phyloP scores from a whole-genome alignment of 345 rosid species.

The Eucalyptus melliodora region DNA sequence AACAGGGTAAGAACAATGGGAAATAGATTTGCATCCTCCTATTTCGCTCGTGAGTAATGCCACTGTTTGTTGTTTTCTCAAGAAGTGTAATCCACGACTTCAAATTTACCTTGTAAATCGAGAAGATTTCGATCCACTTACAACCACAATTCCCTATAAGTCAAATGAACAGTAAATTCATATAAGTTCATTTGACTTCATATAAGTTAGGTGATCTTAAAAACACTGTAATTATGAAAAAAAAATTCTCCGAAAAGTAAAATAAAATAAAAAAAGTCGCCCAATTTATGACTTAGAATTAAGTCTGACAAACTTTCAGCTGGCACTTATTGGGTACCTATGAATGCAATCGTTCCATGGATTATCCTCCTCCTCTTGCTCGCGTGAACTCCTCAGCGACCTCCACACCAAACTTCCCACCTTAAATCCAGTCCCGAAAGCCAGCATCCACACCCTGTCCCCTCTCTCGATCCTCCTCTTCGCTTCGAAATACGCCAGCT shows the following conservation, averaged over 20 bases:
- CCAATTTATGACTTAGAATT: not conserved
- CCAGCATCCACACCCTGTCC: constrained; percentile 5
- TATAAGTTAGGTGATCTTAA: not conserved
- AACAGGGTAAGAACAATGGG: not conserved
- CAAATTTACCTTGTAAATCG: not conserved
- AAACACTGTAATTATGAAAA: not conserved
- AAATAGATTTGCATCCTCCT: not conserved
- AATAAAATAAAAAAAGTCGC: not conserved
- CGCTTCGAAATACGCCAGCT: constrained; percentile 6
- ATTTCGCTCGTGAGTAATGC: not conserved
- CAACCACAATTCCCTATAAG: not conserved
- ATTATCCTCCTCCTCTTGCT: not conserved
- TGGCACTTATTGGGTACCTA: not conserved
- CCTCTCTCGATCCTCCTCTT: not conserved
- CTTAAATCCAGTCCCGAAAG: constrained; percentile 10
- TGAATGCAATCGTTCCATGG: constrained; percentile 6
- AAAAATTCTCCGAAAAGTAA: not conserved
- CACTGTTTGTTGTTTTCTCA: not conserved
- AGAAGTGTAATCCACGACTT: not conserved
- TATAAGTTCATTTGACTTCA: not conserved
- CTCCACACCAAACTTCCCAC: constrained; percentile 9
- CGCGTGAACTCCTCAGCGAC: not conserved
- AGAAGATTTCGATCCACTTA: not conserved
- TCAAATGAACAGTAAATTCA: not conserved
- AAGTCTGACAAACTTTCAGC: not conserved